phyloP scores from a whole-genome alignment of 495 filamentous ascomycete species.

The Cercophora samala region DNA sequence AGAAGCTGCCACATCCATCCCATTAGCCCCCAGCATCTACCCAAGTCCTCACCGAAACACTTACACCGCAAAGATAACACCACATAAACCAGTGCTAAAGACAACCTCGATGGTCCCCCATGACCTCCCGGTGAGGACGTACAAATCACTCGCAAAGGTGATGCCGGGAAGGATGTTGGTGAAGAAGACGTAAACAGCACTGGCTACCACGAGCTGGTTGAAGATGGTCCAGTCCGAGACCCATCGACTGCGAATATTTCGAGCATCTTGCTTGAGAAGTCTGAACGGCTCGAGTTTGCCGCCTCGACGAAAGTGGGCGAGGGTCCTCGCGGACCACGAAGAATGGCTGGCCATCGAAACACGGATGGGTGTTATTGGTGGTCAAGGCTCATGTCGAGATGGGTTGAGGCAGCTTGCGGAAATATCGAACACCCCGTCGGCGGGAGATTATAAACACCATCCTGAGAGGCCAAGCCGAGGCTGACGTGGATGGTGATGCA shows the following conservation, averaged over 20 bases:
- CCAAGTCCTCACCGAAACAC: slow-evolving; percentile 16
- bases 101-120: slow-evolving; percentile 73
- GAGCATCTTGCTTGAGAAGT: slow-evolving; percentile 58
- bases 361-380: neutral
- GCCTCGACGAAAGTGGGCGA: slow-evolving; percentile 15
- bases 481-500: slow-evolving; percentile 3
- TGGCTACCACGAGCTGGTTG: slow-evolving; percentile 68
- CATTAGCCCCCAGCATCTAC: neutral
- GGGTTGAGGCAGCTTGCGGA: too few species aligned
- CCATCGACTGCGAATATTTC: slow-evolving; percentile 54
- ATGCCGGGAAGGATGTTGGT: slow-evolving; percentile 71
- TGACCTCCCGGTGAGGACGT: slow-evolving; percentile 61
- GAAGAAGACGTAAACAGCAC: slow-evolving; percentile 72
- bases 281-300: slow-evolving; percentile 55
- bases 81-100: slow-evolving; percentile 67
- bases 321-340: slow-evolving; percentile 13
- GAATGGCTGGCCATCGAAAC: neutral
- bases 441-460: neutral
- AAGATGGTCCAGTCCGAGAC: slow-evolving; percentile 65
- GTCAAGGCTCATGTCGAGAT: neutral
- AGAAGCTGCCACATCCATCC: slow-evolving; percentile 44
- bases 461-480: neutral
- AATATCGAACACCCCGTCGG: neutral
- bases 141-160: slow-evolving; percentile 69
- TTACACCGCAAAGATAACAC: slow-evolving; percentile 63